phyloP scores from a whole-genome alignment of 2,329 filamentous ascomycete genomes.

The Fusarium camptoceras region DNA sequence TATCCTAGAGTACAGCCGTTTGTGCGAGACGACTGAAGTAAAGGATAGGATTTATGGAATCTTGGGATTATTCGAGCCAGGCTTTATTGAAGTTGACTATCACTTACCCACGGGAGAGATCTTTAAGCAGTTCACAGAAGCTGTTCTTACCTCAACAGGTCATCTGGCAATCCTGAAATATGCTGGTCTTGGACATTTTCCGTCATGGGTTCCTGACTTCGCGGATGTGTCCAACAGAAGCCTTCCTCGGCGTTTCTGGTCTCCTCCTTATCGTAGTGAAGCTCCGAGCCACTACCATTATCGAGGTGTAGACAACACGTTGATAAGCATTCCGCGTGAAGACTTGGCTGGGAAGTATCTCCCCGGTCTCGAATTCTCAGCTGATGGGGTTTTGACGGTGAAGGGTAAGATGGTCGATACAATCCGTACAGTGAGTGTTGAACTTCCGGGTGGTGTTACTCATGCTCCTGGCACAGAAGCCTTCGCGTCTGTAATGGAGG shows the following conservation, averaged over 20 bases:
- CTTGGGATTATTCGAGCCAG: conserved; percentile 14
- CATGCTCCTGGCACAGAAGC: background rate
- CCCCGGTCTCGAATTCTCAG: background rate
- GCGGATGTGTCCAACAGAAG: background rate
- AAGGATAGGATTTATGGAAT: conserved; percentile 23
- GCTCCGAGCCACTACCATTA: background rate
- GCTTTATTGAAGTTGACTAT: conserved; percentile 5
- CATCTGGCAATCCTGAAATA: background rate
- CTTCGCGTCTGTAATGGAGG: background rate
- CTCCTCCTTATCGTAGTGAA: background rate
- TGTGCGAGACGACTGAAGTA: conserved; percentile 15
- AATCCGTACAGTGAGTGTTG: background rate
- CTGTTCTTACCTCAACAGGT: background rate
- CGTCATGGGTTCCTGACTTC: conserved; percentile 28
- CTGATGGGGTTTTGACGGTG: background rate
- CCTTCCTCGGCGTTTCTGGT: background rate
- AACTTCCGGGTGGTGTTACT: background rate
- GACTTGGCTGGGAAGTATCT: background rate
- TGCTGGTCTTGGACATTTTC: background rate
- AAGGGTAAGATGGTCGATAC: conserved; percentile 17
- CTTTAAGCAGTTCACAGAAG: conserved; percentile 17
- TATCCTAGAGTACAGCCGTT: conserved; percentile 13
- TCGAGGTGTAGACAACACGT: background rate
- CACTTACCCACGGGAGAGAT: background rate
- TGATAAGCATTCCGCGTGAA: background rate